phyloP scores from a whole-genome alignment of 768 basidiomycete species.

The Rhodotorula diobovata region DNA sequence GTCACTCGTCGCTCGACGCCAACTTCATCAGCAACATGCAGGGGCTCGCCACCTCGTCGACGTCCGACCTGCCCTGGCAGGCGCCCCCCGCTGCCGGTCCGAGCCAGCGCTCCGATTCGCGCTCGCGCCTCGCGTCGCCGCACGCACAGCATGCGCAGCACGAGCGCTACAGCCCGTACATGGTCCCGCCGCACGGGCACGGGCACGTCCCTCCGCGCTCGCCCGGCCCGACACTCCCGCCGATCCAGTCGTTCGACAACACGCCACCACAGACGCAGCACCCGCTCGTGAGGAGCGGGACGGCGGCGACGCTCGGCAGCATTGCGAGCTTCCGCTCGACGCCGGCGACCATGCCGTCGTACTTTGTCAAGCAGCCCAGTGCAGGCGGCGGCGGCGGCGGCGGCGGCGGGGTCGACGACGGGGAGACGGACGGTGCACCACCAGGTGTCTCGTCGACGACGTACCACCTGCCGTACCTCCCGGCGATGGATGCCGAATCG shows the following conservation, averaged over 20 bases:
- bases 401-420: neutral
- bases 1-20: slow-evolving; percentile 36
- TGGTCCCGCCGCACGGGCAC: slow-evolving; percentile 6
- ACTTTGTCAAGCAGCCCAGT: slow-evolving; percentile 12
- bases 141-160: no score
- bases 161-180: slow-evolving; percentile 26
- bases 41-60: slow-evolving; percentile 23
- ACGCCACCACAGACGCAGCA: slow-evolving; percentile 17
- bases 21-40: slow-evolving; percentile 29
- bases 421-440: neutral
- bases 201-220: slow-evolving; percentile 2
- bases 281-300: neutral
- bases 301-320: neutral
- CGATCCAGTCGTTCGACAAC: slow-evolving; percentile 37
- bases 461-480: slow-evolving; percentile 13
- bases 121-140: slow-evolving; percentile 15
- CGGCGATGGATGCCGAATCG: slow-evolving; percentile 7
- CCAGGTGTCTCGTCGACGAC: neutral
- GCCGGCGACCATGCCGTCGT: slow-evolving; percentile 27
- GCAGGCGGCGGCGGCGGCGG: neutral
- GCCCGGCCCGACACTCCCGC: slow-evolving; percentile 30
- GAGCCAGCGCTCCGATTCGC: slow-evolving; percentile 4
- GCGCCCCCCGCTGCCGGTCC: neutral
- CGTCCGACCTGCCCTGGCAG: slow-evolving; percentile 17
- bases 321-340: slow-evolving; percentile 27